Evolutionary conservation across 2,329 filamentous ascomycete species (phyloP).

Genomic region (Tolypocladium amazonense): DNA sequence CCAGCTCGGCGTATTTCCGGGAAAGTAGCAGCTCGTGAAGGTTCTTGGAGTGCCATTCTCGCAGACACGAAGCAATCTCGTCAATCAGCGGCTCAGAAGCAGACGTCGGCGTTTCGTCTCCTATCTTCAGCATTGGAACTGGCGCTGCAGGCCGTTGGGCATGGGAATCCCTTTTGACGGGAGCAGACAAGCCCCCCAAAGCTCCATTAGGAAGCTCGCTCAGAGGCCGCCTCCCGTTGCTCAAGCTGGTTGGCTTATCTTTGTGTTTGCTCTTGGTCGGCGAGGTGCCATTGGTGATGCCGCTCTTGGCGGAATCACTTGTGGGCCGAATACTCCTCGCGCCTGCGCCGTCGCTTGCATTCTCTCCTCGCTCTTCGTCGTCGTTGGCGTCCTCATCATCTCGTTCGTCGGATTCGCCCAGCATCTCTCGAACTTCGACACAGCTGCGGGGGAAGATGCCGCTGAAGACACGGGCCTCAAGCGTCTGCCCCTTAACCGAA

Average conservation of each 20-base stretch:
- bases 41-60: conserved; percentile 98
- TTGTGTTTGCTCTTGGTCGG: conserved; percentile 24
- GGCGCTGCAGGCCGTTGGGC: conserved; percentile 76
- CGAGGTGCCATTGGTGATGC: conserved; percentile 27
- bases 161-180: conserved; percentile 50
- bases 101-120: conserved; percentile 90
- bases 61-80: conserved; percentile 90
- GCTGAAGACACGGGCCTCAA: conserved; percentile 95
- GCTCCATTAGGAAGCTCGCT: conserved; percentile 28
- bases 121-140: conserved; percentile 94
- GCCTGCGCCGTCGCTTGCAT: conserved; percentile 19
- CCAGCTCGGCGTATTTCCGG: conserved; percentile 70
- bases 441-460: conserved; percentile 94
- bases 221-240: conserved; percentile 18
- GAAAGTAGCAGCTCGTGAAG: conserved; percentile 82
- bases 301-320: conserved; percentile 44
- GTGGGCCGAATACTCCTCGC: conserved; percentile 18
- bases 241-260: conserved; percentile 14
- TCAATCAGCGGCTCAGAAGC: conserved; percentile 85
- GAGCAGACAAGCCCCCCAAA: conserved; percentile 32
- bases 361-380: conserved; percentile 19
- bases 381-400: conserved; percentile 35
- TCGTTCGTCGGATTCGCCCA: conserved; percentile 59
- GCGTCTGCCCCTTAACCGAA: conserved; percentile 79
- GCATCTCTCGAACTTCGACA: conserved; percentile 86